Base-by-base conservation (phyloP, 2,329 filamentous ascomycete genomes). In the Hypoxylon sp. region DNA sequence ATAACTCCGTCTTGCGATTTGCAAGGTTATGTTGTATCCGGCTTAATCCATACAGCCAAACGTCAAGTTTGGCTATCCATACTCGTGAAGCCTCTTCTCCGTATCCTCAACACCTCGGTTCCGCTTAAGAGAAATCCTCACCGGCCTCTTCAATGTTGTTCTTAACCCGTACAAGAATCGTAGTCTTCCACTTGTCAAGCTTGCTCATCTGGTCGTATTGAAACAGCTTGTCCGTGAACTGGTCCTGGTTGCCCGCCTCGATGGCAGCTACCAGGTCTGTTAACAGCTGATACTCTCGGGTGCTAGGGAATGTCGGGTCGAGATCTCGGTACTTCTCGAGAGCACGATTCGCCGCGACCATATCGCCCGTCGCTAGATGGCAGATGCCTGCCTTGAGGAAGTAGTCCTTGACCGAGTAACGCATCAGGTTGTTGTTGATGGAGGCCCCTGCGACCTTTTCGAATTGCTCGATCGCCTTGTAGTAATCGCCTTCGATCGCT, bases 161-260 rank as follows among this genome's bases (percentile, higher is more conserved):
- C 90, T 98, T 98, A 76, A 98, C 87, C 74, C 90, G 88, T 77
- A 97, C 83, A 70, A 97, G 81, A 64, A 97, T 84, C 33, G 91
- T 93, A 56, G 93, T 97, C 91, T 98, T 97, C 95, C 95, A 98
- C 84, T 95, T 96, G 79, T 98, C 95, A 77, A 98, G 83, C 85
- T 96, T 96, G 83, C 91, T 96, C 83, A 97, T 86, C 83, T 97
- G 93, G 80, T 98, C 94, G 78, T 89, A 98, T 79, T 95, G 90
- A 85, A 92, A 97, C 71, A 96, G 82, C 80, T 95, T 94, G 77
- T 97, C 93, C 22, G 91, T 89, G 77, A 97, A 98, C 68, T 87
- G 85, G 75, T 97, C 94, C 79, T 92, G 91, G 76, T 97, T 93
- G 62, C 91, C 90, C 33, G 89, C 86, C 77, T 96, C 91, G 64